phyloP scores from a whole-genome alignment of 2,329 filamentous ascomycete genomes.

The Ophiostoma piceae region DNA sequence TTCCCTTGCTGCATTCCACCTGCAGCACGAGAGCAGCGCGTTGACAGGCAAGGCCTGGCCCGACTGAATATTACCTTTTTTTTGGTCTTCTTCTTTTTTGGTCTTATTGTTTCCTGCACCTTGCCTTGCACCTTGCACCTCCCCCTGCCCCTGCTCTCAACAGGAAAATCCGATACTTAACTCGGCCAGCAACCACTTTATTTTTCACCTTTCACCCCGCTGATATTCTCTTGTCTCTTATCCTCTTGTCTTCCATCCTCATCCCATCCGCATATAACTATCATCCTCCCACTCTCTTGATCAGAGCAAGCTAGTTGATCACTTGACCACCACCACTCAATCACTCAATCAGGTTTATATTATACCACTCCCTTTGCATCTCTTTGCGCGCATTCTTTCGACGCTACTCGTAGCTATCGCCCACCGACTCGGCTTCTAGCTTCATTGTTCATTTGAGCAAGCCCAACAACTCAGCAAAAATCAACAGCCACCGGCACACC shows the following conservation, averaged over 20 bases:
- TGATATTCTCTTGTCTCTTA: conserved; percentile 11
- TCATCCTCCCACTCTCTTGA: conserved; percentile 9
- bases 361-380: not conserved
- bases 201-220: conserved; percentile 20
- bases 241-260: conserved; percentile 7
- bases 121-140: not conserved
- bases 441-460: too few relatives aligned
- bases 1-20: conserved; percentile 14
- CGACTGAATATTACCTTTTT: not conserved
- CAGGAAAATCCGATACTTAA: conserved; percentile 29
- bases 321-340: not conserved
- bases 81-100: not conserved
- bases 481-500: not conserved
- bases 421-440: not conserved
- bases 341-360: not conserved
- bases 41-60: conserved; percentile 15
- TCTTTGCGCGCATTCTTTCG: not conserved
- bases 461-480: not conserved
- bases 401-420: not conserved
- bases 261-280: not conserved
- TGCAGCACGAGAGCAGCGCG: conserved; percentile 14
- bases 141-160: conserved; percentile 10
- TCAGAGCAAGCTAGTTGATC: not conserved
- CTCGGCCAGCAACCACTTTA: conserved; percentile 24
- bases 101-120: not conserved